Evolutionary conservation across 2,329 filamentous ascomycete genomes (phyloP).

Genomic region (Trichophyton equinum): DNA sequence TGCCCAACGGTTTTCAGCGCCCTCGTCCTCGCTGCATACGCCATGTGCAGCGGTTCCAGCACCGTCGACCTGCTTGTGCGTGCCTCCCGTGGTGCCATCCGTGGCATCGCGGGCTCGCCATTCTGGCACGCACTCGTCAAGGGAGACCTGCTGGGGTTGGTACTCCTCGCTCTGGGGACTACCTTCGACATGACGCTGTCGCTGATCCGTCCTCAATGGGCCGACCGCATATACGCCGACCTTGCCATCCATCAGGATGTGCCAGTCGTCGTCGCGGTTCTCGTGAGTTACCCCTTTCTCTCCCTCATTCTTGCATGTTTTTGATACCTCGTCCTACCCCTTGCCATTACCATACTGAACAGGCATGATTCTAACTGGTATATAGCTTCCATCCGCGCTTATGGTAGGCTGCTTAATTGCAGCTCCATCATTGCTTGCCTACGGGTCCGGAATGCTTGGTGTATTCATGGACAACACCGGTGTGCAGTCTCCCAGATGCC

Average conservation of each 20-base stretch:
- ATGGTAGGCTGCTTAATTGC: not conserved
- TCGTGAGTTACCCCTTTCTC: not conserved
- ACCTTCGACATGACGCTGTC: not conserved
- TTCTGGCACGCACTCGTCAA: slow-evolving; percentile 1
- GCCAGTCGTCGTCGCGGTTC: not conserved
- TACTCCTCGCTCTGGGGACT: not conserved
- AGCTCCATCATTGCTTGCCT: slow-evolving; percentile 6
- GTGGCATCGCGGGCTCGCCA: not conserved
- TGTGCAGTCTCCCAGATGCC: not conserved
- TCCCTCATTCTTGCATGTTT: not conserved
- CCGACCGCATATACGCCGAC: not conserved
- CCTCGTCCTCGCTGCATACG: slow-evolving; percentile 1
- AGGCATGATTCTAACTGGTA: not conserved
- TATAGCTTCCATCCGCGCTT: not conserved
- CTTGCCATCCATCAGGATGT: not conserved
- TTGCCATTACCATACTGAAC: not conserved
- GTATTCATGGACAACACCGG: slow-evolving; percentile 3
- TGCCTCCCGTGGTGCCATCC: not conserved
- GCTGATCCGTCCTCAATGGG: slow-evolving; percentile 1
- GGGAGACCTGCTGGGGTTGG: slow-evolving; percentile 5
- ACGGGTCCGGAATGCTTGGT: slow-evolving; percentile 6
- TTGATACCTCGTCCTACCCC: not conserved
- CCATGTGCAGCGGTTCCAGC: not conserved
- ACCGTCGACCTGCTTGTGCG: not conserved
- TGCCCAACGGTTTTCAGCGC: slow-evolving; percentile 6